These are phyloP conservation scores for Fragaria iinumae DNA, from an alignment of 306 rosid genomes.

Conservation along the genomic window DNA sequence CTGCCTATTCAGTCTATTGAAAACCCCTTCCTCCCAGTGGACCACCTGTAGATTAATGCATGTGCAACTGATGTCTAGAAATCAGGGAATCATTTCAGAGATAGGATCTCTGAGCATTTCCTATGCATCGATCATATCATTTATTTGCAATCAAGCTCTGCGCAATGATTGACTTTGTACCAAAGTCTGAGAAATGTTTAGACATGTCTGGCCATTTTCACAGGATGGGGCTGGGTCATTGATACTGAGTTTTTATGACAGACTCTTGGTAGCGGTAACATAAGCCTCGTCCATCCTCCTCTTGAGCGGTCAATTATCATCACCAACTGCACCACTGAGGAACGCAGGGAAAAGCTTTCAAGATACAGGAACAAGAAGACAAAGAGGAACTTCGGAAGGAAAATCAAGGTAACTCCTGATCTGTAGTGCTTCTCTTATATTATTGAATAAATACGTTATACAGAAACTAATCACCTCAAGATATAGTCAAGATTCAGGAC, in stretches of 20 bases:
- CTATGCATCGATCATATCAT: slow-evolving; percentile 7
- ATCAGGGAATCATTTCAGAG: slow-evolving; percentile 1
- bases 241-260: slow-evolving; percentile 62
- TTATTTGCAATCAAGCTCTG: slow-evolving; percentile 20
- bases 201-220: slow-evolving; percentile 45
- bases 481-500: not conserved
- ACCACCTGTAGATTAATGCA: not conserved
- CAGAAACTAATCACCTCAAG: not conserved
- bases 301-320: slow-evolving; percentile 51
- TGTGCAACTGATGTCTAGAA: slow-evolving; percentile 6
- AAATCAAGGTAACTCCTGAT: slow-evolving; percentile 70
- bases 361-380: slow-evolving; percentile 91
- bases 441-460: not conserved
- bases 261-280: slow-evolving; percentile 64
- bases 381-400: slow-evolving; percentile 94
- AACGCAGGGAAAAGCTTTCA: slow-evolving; percentile 83
- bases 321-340: slow-evolving; percentile 72
- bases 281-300: slow-evolving; percentile 54
- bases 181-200: slow-evolving; percentile 34
- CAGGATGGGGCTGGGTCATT: slow-evolving; percentile 38
- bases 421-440: not conserved
- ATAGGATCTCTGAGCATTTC: not conserved
- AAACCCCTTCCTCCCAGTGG: not conserved
- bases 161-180: slow-evolving; percentile 19
- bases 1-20: not conserved